These are phyloP conservation scores for Colletotrichum agaves DNA, from an alignment of 2,329 filamentous ascomycete genomes.

Conservation along the genomic window DNA sequence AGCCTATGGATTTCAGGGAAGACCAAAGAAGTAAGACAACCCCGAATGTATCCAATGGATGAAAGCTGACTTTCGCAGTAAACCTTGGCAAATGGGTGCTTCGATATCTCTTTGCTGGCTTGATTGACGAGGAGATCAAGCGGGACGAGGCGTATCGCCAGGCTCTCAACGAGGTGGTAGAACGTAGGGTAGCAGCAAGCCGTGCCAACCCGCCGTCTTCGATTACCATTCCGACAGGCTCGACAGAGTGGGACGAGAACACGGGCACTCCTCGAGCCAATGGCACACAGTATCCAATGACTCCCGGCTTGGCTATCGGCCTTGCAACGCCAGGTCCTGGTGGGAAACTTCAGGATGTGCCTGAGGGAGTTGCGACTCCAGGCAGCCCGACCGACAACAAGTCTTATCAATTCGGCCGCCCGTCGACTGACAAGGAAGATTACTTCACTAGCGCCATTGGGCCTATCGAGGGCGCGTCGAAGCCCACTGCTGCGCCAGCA, in stretches of 20 bases:
- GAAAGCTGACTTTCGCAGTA: slow-evolving; percentile 61
- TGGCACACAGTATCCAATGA: slow-evolving; percentile 69
- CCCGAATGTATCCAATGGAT: background rate
- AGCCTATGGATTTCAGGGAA: slow-evolving; percentile 84
- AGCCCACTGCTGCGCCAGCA: slow-evolving; percentile 59
- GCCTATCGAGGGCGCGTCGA: slow-evolving; percentile 58
- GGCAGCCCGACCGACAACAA: slow-evolving; percentile 64
- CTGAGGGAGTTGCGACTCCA: slow-evolving; percentile 57
- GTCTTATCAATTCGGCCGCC: slow-evolving; percentile 65
- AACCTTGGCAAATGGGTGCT: slow-evolving; percentile 98
- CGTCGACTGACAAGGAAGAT: slow-evolving; percentile 75
- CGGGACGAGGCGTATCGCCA: slow-evolving; percentile 81
- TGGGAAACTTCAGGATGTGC: slow-evolving; percentile 57
- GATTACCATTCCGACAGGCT: slow-evolving; percentile 57
- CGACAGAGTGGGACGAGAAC: slow-evolving; percentile 50
- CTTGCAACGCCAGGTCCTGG: slow-evolving; percentile 72
- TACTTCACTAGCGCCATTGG: slow-evolving; percentile 78
- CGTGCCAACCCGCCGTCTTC: slow-evolving; percentile 69
- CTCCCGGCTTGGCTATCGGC: slow-evolving; percentile 82
- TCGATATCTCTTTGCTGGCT: slow-evolving; percentile 87
- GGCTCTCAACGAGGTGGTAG: slow-evolving; percentile 70
- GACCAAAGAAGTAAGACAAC: slow-evolving; percentile 84
- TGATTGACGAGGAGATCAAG: slow-evolving; percentile 90
- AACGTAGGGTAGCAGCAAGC: slow-evolving; percentile 66
- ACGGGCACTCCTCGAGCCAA: slow-evolving; percentile 68